Conservation (phyloP, 139 green algal genomes). For the Micromonas pusilla region DNA sequence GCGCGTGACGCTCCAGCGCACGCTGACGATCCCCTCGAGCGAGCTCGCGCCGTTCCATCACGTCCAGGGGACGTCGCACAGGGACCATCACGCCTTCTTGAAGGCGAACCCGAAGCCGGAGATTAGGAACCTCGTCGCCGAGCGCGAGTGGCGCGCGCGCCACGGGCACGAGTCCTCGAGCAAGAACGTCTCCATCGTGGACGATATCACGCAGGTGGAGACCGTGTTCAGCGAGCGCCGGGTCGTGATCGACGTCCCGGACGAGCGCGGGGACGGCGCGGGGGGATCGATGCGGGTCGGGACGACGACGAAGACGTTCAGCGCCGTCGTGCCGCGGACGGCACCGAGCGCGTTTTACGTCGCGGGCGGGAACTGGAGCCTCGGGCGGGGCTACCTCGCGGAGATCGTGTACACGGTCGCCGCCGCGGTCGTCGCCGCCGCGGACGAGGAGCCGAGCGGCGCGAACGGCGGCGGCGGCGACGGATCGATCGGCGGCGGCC, state of each 20-base stretch:
- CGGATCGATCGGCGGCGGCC: neutral
- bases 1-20: neutral
- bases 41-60: neutral
- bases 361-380: neutral
- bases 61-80: neutral
- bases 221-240: neutral
- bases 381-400: neutral
- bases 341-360: neutral
- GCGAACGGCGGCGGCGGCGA: too few relatives aligned
- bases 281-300: neutral
- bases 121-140: neutral
- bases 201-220: neutral
- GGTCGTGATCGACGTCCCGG: neutral
- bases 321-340: neutral
- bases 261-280: too few relatives aligned
- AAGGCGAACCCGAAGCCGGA: neutral
- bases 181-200: neutral
- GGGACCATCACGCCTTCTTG: neutral
- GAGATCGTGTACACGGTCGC: neutral
- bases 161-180: neutral
- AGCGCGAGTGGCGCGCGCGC: neutral
- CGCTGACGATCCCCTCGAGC: neutral
- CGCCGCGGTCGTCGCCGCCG: neutral
- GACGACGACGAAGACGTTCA: neutral
- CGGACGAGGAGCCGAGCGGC: neutral